Evolutionary conservation across 805 yeast species (phyloP).

Genomic region (Candida corydali): DNA sequence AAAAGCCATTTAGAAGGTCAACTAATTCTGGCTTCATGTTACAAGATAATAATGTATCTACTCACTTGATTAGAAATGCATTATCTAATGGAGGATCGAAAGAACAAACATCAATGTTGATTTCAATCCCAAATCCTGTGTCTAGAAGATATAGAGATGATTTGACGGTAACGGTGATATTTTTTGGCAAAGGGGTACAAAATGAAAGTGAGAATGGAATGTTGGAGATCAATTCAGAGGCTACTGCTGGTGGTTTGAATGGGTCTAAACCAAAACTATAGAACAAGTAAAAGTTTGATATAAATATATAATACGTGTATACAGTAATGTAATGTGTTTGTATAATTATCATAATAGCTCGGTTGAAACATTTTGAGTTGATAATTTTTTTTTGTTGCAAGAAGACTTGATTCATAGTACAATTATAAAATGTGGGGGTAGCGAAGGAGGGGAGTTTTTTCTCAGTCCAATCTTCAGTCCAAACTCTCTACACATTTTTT

Average conservation of each 20-base stretch:
- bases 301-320: not conserved
- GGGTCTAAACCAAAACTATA: conserved; percentile 46
- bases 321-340: too few relatives aligned
- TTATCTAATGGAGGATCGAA: conserved; percentile 79
- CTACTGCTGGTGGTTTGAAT: conserved; percentile 54
- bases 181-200: conserved; percentile 62
- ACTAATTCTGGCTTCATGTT: conserved; percentile 46
- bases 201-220: conserved; percentile 39
- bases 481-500: too few relatives aligned
- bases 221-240: conserved; percentile 52
- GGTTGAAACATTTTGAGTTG: too few relatives aligned
- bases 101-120: conserved; percentile 83
- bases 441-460: not conserved
- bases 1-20: conserved; percentile 69
- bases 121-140: conserved; percentile 86
- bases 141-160: conserved; percentile 94
- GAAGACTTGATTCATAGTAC: not conserved
- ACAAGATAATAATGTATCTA: conserved; percentile 85
- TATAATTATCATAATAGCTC: too few relatives aligned
- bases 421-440: not conserved
- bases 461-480: not conserved
- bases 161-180: conserved; percentile 90
- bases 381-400: not conserved
- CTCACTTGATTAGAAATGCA: conserved; percentile 92
- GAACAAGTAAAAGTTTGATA: not conserved